Evolutionary conservation across 169 alveolate genomes (phyloP).

Genomic region (Plasmodium berghei): DNA sequence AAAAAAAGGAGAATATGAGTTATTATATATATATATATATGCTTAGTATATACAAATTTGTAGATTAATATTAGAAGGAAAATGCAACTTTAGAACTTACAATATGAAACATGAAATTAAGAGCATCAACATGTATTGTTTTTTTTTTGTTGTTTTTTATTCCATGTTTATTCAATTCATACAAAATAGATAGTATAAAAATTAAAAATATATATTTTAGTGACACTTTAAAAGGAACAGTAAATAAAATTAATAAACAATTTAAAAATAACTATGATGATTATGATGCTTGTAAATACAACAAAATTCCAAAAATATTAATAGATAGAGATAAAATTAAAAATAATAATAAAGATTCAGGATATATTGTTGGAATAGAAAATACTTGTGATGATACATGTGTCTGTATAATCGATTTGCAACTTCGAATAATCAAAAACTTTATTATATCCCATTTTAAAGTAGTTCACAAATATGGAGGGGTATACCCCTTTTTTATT

Average conservation of each 20-base stretch:
- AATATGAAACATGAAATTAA: constrained; percentile 54
- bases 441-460: constrained; percentile 61
- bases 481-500: constrained; percentile 69
- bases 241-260: constrained; percentile 43
- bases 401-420: constrained; percentile 46
- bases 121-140: constrained; percentile 11
- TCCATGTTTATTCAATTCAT: constrained; percentile 17
- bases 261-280: constrained; percentile 11
- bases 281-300: constrained; percentile 55
- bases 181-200: constrained; percentile 49
- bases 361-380: constrained; percentile 72
- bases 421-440: constrained; percentile 51
- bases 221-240: constrained; percentile 46
- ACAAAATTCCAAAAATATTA: constrained; percentile 51
- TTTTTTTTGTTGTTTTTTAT: constrained; percentile 7
- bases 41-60: neutral
- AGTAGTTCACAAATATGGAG: constrained; percentile 66
- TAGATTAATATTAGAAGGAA: neutral
- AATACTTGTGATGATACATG: constrained; percentile 76
- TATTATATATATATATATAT: constrained; percentile 6
- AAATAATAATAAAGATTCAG: constrained; percentile 7
- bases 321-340: constrained; percentile 40
- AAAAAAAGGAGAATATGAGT: neutral
- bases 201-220: constrained; percentile 38
- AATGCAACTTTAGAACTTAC: constrained; percentile 13